Evolutionary conservation across 1,284 basidiomycete genomes (phyloP).

Genomic region (Ceratobasidium sp.): DNA sequence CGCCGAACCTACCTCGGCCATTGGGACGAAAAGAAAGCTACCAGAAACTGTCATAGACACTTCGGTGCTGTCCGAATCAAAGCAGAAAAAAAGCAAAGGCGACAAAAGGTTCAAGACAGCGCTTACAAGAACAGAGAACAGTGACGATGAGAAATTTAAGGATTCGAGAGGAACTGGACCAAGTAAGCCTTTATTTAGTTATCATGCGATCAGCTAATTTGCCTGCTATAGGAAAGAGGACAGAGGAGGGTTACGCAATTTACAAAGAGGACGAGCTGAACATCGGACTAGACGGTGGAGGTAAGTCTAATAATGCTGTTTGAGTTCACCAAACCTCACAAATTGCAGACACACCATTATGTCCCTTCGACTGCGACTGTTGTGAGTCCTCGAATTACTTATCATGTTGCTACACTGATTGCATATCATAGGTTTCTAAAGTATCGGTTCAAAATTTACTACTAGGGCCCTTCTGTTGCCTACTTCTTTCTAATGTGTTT

Average conservation of each 20-base stretch:
- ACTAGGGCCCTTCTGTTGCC: too few relatives aligned
- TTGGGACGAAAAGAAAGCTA: slow-evolving; percentile 53
- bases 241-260: slow-evolving; percentile 83
- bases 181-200: slow-evolving; percentile 59
- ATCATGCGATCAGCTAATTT: neutral
- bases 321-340: slow-evolving; percentile 43
- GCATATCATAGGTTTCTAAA: slow-evolving; percentile 14
- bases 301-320: slow-evolving; percentile 55
- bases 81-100: slow-evolving; percentile 47
- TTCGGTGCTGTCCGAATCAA: slow-evolving; percentile 48
- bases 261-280: slow-evolving; percentile 89
- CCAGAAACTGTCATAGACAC: slow-evolving; percentile 70
- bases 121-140: slow-evolving; percentile 48
- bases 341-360: slow-evolving; percentile 66
- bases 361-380: slow-evolving; percentile 85
- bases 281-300: slow-evolving; percentile 76
- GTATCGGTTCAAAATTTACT: too few relatives aligned
- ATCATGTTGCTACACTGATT: neutral
- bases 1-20: slow-evolving; percentile 41
- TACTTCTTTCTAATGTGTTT: too few relatives aligned
- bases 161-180: slow-evolving; percentile 78
- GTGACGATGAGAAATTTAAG: slow-evolving; percentile 65
- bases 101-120: slow-evolving; percentile 45
- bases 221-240: slow-evolving; percentile 67
- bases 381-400: slow-evolving; percentile 60